Base-by-base conservation (phyloP, 306 rosid genomes). In the Ziziphus jujuba region DNA sequence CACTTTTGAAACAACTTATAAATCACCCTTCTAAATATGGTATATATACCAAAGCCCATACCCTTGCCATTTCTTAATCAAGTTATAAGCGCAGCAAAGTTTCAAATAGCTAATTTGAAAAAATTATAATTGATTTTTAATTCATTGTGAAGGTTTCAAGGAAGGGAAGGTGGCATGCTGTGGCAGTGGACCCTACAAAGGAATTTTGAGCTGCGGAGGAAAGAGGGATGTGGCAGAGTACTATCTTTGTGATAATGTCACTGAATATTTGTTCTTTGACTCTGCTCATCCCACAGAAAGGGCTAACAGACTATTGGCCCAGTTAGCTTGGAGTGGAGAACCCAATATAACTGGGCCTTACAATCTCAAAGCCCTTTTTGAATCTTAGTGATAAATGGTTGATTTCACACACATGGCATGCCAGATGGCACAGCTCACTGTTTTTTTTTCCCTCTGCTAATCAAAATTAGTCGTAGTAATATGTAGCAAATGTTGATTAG, bases 171-270 rank as follows among this genome's bases (percentile, higher is more conserved):
- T 0, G 6, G 90, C 83, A 14, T 88, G 88, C 9, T 84, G 90
- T 67, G 96, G 92, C n/a, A 61, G 82, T 53, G 96, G 90, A 0
- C 68, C 63, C 14, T 84, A 56, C 49, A 70, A 84, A 72, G 91
- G 87, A 55, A 69, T 59, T 53, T 49, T 50, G 7, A 89, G 71
- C 38, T 86, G 96, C 25, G 96, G 96, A 28, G 85, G 87, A 21
- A 85, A 63, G 71, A 76, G 70, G 21, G 77, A 58, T 5, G 60
- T 61, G 3, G 22, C 38, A 57, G 81, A 73, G 8, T 78, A 60
- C 60, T 51, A 83, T 17, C 19, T 82, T 13, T 82, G 90, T 63
- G 61, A 33, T 49, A 73, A 72, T 72, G 69, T 61, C 0, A 43
- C 6, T 16, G 82, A 85, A 1, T 23, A 72, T 65, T 43, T 84